Base-by-base conservation (phyloP, 1,284 basidiomycete genomes). In the Tylopilus sp. region DNA sequence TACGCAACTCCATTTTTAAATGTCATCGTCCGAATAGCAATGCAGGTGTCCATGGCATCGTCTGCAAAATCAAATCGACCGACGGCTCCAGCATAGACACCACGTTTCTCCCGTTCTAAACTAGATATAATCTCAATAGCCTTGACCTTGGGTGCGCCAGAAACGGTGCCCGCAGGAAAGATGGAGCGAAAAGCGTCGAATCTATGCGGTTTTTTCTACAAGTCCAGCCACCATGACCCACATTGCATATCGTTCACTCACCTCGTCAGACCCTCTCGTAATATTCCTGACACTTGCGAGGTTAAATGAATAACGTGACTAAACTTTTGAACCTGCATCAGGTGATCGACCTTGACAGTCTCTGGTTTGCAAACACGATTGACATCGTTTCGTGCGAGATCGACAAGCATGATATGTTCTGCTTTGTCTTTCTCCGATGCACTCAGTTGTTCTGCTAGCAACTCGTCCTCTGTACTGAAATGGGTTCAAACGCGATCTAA, bases 161-260 rank as follows among this genome's bases (percentile, higher is more conserved):
- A 97, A n/a, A 99, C 96, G 3, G 97, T 99, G 1, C 97, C 97
- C 7, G 97, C 96, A 0, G 97, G 97, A 78, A 99, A 99, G 63
- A 99, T 99, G 41, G 95, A 98, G 22, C 97, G 86, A 79, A 99
- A 97, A 0, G 97, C 97, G 70, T 99, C 97, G 68, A 98, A 99
- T 61, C 94, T 94, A 63, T 4, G 19, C 22, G 8, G 20, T 31
- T 44, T n/a, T 53, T 47, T 28, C 25, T 22, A 5, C 33, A 37
- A 20, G 7, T 39, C 49, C 17, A 2, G 31, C 39, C 17, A 50
- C 41, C 45, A 42, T 43, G 37, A 36, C 41, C 33, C n/a, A 31
- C 36, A 24, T 10, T n/a, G 32, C 13, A 48, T 33, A 10, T 13
- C 42, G 45, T 43, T 33, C 44, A 24, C 56, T 55, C 41, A 92